Conservation (phyloP, 495 filamentous ascomycete genomes). For the Haplographium delicatum region DNA sequence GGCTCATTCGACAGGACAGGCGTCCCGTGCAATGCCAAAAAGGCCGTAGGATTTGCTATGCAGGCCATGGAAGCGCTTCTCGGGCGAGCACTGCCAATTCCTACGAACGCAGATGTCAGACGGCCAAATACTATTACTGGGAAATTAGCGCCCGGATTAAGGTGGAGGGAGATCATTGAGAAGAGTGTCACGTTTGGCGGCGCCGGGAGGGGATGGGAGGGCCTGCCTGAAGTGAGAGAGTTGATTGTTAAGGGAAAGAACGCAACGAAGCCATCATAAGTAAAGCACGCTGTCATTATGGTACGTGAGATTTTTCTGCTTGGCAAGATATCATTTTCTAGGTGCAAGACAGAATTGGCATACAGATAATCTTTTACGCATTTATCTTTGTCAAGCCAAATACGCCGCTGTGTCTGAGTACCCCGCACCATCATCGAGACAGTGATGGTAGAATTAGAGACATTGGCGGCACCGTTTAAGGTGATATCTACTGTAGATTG, state of each 20-base stretch:
- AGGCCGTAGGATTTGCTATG: conserved; percentile 27
- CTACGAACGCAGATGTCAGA: conserved; percentile 26
- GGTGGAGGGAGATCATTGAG: conserved; percentile 27
- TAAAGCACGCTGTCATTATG: no score
- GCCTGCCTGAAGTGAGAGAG: conserved; percentile 26
- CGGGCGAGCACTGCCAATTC: conserved; percentile 23
- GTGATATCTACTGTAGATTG: no score
- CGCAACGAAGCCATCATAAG: no score
- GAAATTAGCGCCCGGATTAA: conserved; percentile 23
- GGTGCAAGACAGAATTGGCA: no score
- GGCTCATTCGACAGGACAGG: conserved; percentile 24
- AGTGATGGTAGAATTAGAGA: no score
- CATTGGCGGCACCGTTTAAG: no score
- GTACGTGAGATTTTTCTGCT: no score
- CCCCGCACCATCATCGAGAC: no score
- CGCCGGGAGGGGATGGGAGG: conserved; percentile 26
- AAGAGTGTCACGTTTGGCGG: conserved; percentile 27
- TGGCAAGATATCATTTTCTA: no score
- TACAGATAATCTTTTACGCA: no score
- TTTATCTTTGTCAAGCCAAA: no score
- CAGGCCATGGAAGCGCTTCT: conserved; percentile 28
- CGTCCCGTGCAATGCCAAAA: conserved; percentile 26
- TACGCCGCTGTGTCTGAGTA: no score
- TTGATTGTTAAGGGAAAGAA: conserved; percentile 26
- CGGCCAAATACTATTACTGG: conserved; percentile 27